Base-by-base conservation (phyloP, 169 alveolate genomes). In the Toxoplasma gondii region DNA sequence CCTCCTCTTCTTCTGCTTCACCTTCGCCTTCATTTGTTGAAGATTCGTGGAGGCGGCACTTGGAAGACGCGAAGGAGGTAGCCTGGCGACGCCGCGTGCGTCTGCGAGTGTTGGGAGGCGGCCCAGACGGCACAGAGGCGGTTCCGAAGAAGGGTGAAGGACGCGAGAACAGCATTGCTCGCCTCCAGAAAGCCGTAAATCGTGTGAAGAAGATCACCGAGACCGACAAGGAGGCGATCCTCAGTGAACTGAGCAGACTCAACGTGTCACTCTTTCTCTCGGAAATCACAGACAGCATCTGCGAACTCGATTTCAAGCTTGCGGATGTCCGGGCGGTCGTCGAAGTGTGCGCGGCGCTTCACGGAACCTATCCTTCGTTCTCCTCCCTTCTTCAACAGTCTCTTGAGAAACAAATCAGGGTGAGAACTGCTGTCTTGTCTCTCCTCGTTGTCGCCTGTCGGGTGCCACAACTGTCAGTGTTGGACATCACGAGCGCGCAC, bases 141-240 rank as follows among this genome's bases (percentile, higher is more conserved):
- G 41, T 41, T 5, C 31, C 19, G 67, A 34, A 1, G 90, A 41
- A 31, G 90, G 90, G 67, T 1, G 90, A 41, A 36, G 74, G 88
- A 38, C 31, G 93, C 7, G 95, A 93, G 87, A 93, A 93, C 83
- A 39, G 27, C 43, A 54, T 93, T 58, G 36, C 9, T 24, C 87
- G 84, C 41, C 53, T 93, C 4, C 93, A 67, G 88, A 83, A 84
- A 31, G 34, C 53, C 38, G 64, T n/a, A n/a, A 93, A 93, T 80
- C 67, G 93, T 4, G 9, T 93, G 38, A 70, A 54, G 88, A 24
- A 41, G 36, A 39, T 87, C 45, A 81, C 93, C 43, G 95, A 93
- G 31, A 39, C 88, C 17, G 95, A 93, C 44, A 83, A 58, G 24
- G 19, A 24, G 39, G 54, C 86, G 24, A 34, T 93, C 44, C 81